A percentile compares a stretch with the other conserved stretches of the same genome.
These are phyloP conservation scores for Ustilago sp. DNA, from an alignment of 1,284 basidiomycete genomes.

Conservation along the genomic window DNA sequence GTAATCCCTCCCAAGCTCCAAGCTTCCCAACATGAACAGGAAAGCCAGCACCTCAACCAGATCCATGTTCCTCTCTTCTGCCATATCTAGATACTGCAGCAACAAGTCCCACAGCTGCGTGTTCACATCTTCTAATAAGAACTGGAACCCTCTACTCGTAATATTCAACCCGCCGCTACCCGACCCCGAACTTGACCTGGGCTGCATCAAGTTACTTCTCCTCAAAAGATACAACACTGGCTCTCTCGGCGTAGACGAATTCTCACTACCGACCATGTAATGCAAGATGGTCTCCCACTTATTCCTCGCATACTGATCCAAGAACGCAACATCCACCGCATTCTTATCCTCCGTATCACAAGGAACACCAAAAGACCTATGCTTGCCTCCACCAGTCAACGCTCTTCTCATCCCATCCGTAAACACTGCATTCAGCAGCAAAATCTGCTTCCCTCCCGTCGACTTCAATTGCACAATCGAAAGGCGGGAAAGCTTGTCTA, in stretches of 20 bases:
- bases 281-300: constrained; percentile 98
- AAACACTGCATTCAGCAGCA: constrained; percentile 71
- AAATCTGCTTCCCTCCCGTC: constrained; percentile 22
- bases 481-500: constrained; percentile 47
- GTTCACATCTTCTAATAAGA: constrained; percentile 94
- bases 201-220: constrained; percentile 84
- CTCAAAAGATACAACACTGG: constrained; percentile 86
- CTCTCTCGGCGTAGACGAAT: constrained; percentile 77
- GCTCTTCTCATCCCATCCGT: constrained; percentile 69
- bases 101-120: constrained; percentile 97
- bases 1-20: constrained; percentile 73
- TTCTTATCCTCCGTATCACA: constrained; percentile 71
- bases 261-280: constrained; percentile 96
- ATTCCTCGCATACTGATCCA: constrained; percentile 87
- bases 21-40: constrained; percentile 75
- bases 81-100: constrained; percentile 78
- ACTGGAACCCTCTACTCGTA: constrained; percentile 95
- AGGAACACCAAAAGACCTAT: constrained; percentile 89
- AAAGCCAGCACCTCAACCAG: constrained; percentile 93
- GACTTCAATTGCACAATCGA: constrained; percentile 53
- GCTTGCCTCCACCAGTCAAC: constrained; percentile 77
- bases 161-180: constrained; percentile 73
- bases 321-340: constrained; percentile 75
- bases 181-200: constrained; percentile 22
- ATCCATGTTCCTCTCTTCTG: constrained; percentile 74